Evolutionary conservation across 805 yeast genomes (phyloP).

Genomic region (Wickerhamiella musiphila): DNA sequence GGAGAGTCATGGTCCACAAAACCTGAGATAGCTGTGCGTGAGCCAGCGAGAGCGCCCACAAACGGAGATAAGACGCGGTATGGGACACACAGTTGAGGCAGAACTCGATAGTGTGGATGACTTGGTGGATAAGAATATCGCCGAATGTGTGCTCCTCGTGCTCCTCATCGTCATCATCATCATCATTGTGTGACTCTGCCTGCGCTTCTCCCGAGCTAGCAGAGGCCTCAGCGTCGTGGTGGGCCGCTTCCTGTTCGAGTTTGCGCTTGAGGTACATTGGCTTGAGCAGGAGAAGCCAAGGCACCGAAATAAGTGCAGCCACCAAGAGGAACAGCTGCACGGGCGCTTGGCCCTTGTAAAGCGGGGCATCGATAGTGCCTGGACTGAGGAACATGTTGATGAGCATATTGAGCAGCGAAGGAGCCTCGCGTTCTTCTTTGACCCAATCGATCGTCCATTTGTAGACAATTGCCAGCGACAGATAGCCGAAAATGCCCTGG

Average conservation of each 20-base stretch:
- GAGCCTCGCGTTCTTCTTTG: constrained; percentile 59
- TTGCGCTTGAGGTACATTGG: constrained; percentile 55
- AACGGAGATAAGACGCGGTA: constrained; percentile 87
- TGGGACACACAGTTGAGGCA: constrained; percentile 96
- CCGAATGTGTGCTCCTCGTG: constrained; percentile 59
- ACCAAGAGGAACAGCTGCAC: constrained; percentile 58
- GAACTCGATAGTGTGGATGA: constrained; percentile 93
- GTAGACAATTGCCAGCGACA: constrained; percentile 69
- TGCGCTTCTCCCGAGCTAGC: constrained; percentile 3
- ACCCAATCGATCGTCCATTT: constrained; percentile 94
- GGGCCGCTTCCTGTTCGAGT: constrained; percentile 24
- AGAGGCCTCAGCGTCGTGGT: constrained; percentile 2
- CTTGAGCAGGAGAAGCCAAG: constrained; percentile 73
- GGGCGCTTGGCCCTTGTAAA: constrained; percentile 62
- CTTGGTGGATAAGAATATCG: constrained; percentile 91
- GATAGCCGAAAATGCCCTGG: constrained; percentile 92
- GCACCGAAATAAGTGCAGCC: constrained; percentile 78
- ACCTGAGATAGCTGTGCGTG: constrained; percentile 94
- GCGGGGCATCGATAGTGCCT: constrained; percentile 64
- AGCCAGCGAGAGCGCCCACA: constrained; percentile 95
- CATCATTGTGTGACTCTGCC: constrained; percentile 26
- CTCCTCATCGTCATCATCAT: constrained; percentile 36
- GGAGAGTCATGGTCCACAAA: constrained; percentile 88
- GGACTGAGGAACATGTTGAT: constrained; percentile 92
- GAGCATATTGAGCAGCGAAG: constrained; percentile 85